Evolutionary conservation across 192 early-diverging fungal species (phyloP).

Genomic region (Gaertneriomyces semiglobifer): DNA sequence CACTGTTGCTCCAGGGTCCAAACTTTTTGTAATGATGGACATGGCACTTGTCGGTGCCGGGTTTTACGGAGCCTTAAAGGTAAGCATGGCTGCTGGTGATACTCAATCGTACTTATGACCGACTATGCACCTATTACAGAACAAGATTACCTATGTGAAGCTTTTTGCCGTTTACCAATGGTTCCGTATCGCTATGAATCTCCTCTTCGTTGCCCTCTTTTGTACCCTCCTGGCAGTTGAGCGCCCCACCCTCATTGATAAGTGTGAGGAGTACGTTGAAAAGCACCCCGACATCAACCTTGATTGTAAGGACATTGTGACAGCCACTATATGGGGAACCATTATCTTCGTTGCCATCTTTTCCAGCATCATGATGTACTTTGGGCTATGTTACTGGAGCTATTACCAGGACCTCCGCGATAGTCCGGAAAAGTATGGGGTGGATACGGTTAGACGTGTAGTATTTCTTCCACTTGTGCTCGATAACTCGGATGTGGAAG

Average conservation of each 20-base stretch:
- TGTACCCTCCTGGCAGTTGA: background rate
- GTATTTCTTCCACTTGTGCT: background rate
- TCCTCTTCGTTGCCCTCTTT: background rate
- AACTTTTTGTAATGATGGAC: background rate
- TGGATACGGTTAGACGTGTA: background rate
- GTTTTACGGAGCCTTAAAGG: slow-evolving; percentile 14
- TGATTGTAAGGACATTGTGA: background rate
- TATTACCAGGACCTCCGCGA: slow-evolving; percentile 23
- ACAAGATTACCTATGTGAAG: slow-evolving; percentile 22
- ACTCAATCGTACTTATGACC: background rate
- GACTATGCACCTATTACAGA: slow-evolving; percentile 11
- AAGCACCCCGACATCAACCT: background rate
- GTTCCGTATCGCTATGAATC: slow-evolving; percentile 2
- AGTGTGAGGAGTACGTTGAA: background rate
- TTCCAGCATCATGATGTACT: slow-evolving; percentile 1
- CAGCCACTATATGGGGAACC: background rate
- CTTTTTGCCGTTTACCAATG: slow-evolving; percentile 19
- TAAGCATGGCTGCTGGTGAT: background rate
- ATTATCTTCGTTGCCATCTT: background rate
- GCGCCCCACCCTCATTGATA: background rate
- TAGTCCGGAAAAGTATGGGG: slow-evolving; percentile 12
- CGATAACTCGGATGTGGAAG: background rate
- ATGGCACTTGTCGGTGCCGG: slow-evolving; percentile 14
- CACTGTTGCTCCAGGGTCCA: too few relatives aligned
- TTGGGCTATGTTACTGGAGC: slow-evolving; percentile 1